A percentile compares a stretch with the other conserved stretches of the same genome.
Evolutionary conservation across 192 early-diverging fungal genomes (phyloP).

Genomic region (Phlyctochytrium arcticum): DNA sequence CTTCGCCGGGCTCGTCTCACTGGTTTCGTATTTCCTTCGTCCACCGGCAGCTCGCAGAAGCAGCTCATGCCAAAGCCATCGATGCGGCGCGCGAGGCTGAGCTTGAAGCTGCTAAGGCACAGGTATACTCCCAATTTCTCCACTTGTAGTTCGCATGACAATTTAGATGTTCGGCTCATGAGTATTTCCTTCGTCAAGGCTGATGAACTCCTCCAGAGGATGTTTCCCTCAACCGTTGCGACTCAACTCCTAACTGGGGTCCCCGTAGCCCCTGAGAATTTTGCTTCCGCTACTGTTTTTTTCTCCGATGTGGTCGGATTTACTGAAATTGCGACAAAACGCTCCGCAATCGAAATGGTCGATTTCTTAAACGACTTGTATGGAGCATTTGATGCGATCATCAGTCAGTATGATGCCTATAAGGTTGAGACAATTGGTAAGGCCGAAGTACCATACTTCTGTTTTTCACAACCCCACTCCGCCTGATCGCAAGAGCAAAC

Average conservation of each 20-base stretch:
- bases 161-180: too few relatives aligned
- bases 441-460: too few relatives aligned
- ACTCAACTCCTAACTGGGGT: constrained; percentile 23
- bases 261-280: constrained; percentile 16
- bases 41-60: constrained; percentile 16
- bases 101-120: constrained; percentile 13
- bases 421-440: constrained; percentile 42
- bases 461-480: too few relatives aligned
- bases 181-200: too few relatives aligned
- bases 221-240: too few relatives aligned
- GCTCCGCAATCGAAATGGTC: constrained; percentile 28
- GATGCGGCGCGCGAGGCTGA: constrained; percentile 23
- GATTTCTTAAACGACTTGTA: constrained; percentile 35
- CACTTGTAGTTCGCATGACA: too few relatives aligned
- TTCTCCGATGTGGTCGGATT: constrained; percentile 37
- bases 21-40: background rate
- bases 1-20: background rate
- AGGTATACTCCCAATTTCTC: constrained; percentile 10
- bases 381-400: constrained; percentile 19
- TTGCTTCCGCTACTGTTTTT: constrained; percentile 26
- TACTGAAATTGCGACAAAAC: constrained; percentile 19
- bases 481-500: too few relatives aligned
- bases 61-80: constrained; percentile 7
- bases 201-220: too few relatives aligned
- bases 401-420: constrained; percentile 34